Conservation (phyloP, 257 asterid species). For the Salvia rosmarinus region DNA sequence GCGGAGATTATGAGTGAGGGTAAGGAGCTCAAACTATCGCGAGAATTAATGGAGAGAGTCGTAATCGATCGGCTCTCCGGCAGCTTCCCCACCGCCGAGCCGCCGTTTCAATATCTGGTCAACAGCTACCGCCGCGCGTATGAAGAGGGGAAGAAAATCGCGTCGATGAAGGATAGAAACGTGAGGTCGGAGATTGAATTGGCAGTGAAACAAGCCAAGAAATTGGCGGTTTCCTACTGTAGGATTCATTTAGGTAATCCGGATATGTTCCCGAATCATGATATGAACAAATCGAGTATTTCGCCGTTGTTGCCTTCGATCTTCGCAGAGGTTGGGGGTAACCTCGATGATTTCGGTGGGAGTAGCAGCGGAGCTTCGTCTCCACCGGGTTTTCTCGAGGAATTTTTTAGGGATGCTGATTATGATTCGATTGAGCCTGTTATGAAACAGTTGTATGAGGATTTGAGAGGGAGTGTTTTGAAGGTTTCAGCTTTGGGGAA, state of each 20-base stretch:
- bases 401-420: conserved; percentile 77
- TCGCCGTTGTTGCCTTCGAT: conserved; percentile 75
- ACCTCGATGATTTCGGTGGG: conserved; percentile 69
- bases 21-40: conserved; percentile 61
- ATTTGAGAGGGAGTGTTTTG: conserved; percentile 83
- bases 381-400: conserved; percentile 82
- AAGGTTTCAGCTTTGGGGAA: conserved; percentile 91
- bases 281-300: conserved; percentile 38
- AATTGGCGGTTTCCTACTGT: conserved; percentile 69
- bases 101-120: conserved; percentile 71
- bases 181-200: conserved; percentile 69
- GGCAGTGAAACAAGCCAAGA: conserved; percentile 73
- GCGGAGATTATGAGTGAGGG: conserved; percentile 91
- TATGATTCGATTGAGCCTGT: conserved; percentile 79
- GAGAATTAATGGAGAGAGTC: conserved; percentile 84
- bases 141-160: conserved; percentile 79
- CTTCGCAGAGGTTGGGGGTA: conserved; percentile 69
- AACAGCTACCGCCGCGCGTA: conserved; percentile 76
- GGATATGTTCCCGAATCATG: conserved; percentile 79
- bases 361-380: conserved; percentile 48
- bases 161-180: conserved; percentile 70
- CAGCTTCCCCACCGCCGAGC: conserved; percentile 62
- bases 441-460: conserved; percentile 85
- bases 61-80: conserved; percentile 84
- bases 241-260: conserved; percentile 81